Percentiles rank a stretch among this genome's conserved stretches.
Conservation (phyloP, 352 stramenopile genomes). For the Lagenidium giganteum region DNA sequence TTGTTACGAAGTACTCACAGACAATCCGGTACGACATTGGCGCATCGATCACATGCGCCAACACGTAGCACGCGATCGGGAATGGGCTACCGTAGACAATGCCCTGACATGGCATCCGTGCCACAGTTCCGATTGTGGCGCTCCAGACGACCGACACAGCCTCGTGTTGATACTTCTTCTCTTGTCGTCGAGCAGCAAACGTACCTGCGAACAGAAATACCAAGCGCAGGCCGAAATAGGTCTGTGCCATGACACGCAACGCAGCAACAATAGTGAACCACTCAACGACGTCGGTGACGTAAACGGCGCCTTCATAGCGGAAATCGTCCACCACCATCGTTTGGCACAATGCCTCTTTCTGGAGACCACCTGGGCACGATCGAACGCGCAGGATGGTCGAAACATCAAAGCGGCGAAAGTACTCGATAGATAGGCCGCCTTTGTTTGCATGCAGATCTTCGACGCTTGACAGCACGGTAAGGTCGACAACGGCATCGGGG, state of each 20-base stretch:
- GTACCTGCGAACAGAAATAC: constrained; percentile 12
- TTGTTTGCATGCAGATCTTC: too few relatives aligned
- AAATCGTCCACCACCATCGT: constrained; percentile 27
- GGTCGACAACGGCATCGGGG: too few relatives aligned
- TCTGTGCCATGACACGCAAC: not conserved
- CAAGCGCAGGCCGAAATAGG: not conserved
- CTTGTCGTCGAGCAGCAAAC: constrained; percentile 18
- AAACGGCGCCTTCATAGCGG: not conserved
- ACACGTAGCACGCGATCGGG: constrained; percentile 31
- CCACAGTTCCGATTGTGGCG: constrained; percentile 15
- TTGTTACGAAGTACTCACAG: constrained; percentile 21
- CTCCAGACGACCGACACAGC: not conserved
- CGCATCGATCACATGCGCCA: constrained; percentile 36
- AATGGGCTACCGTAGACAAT: constrained; percentile 37
- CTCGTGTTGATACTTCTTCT: constrained; percentile 43
- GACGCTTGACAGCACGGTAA: too few relatives aligned
- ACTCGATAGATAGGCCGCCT: too few relatives aligned
- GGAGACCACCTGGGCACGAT: not conserved
- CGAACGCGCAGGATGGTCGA: constrained; percentile 3
- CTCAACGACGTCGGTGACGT: not conserved
- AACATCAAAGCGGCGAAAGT: not conserved
- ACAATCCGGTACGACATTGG: constrained; percentile 28
- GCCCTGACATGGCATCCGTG: constrained; percentile 33
- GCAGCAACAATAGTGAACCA: constrained; percentile 1
- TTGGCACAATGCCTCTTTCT: too few relatives aligned